Evolutionary conservation across 192 early-diverging fungal genomes (phyloP).

Genomic region (Oehlia diaphana): DNA sequence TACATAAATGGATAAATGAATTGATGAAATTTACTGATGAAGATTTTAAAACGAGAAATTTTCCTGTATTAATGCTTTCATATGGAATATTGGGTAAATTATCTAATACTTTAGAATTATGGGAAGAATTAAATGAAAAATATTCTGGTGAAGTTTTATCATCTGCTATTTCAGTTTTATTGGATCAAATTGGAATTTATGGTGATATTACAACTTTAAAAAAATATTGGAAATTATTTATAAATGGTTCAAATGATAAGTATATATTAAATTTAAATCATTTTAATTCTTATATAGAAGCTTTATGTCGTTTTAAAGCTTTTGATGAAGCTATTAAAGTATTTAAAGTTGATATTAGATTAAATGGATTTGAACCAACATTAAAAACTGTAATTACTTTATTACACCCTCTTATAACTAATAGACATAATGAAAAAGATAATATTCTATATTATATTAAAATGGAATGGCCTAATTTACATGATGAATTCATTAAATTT

Average conservation of each 20-base stretch:
- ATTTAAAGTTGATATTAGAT: background rate
- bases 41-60: background rate
- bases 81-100: background rate
- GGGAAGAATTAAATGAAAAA: background rate
- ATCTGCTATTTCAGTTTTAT: background rate
- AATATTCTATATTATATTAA: background rate
- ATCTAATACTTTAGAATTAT: background rate
- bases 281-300: slow-evolving; percentile 8
- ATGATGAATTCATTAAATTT: background rate
- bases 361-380: background rate
- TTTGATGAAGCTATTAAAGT: background rate
- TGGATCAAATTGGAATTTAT: background rate
- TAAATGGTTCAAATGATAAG: background rate
- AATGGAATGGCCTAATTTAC: background rate
- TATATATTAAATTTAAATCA: background rate
- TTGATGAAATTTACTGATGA: background rate
- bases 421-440: background rate
- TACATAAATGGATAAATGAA: background rate
- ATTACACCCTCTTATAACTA: background rate
- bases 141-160: background rate
- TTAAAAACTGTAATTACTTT: background rate
- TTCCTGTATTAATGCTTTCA: background rate
- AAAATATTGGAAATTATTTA: background rate
- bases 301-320: background rate
- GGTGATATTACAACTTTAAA: background rate